Base-by-base conservation (phyloP, 163 green algal species). In the Chlamydomonas reinhardtii region DNA sequence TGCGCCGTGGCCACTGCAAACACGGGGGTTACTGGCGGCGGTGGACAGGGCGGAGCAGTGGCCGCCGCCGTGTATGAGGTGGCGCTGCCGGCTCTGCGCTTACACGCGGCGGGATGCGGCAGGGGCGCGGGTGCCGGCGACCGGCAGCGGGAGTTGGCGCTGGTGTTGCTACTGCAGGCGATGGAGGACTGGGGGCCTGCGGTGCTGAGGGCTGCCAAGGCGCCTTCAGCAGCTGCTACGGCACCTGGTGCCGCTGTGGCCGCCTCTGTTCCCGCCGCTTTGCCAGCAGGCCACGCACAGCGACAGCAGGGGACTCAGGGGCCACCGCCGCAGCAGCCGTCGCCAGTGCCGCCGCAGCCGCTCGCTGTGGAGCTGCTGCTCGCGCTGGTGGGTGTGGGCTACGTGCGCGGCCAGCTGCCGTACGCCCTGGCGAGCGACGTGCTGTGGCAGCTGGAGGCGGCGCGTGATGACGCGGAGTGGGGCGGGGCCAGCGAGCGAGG, bases 331-430 rank as follows among this genome's bases (percentile, higher is more conserved):
- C 5, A 56, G 48, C 48, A 9, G 48, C 48, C 19, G 64, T 20
- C 35, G 19, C 64, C 39, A 54, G 35, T 39, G 24, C 37, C 34
- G 16, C 25, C 27, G 66, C 31, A 15, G 16, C n/a, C 64, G 19
- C 66, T 85, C 31, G 16, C 66, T 2, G 19, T 85, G 25, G 66
- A 85, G 6, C 68, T 85, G 19, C 59, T 85, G 0, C 77, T 85
- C 4, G 77, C 66, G 20, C 37, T 69, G 2, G 2, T 71, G 4
- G 31, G 22, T 6, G 65, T 52, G 0, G 77, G 77, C 22, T 69
- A 76, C n/a, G 8, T 85, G 48, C 65, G 27, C 9, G 77, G 77
- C 48, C 2, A 6, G 1, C 66, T 85, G 48, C 66, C 66, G 48
- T 65, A 85, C 65, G 66, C 48, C 31, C 48, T 85, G 12, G 78